Evolutionary conservation across 2,329 filamentous ascomycete genomes (phyloP), one percentile per base, ranked within the genome.

Genomic region (Colletotrichum navitas): DNA sequence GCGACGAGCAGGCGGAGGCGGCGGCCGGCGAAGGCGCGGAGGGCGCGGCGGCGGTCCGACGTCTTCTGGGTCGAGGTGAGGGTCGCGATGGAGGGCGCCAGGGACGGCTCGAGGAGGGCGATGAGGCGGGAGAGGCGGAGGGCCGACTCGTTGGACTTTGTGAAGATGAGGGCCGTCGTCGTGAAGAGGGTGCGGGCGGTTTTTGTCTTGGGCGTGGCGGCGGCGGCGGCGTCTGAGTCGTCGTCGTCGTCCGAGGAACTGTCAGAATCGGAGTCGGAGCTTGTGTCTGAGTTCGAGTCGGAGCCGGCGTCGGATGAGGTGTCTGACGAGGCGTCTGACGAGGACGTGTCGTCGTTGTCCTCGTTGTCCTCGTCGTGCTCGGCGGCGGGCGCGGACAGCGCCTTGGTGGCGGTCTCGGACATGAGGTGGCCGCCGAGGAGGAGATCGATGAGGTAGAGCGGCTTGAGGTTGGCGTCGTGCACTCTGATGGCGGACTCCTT

Each of bases 71-170:
- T 93, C 26, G 93, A 95, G 18, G 93, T 93, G 72, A 96, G 88
- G 0, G 91, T 94, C 71, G 90, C 90, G 65, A 93, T 88, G 52
- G 87, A 83, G 1, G 84, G 77, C 3, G 87, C 83, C 43, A 92
- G 83, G 0, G 84, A 79, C 0, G 91, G 90, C 24, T 89, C 85
- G 29, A 97, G 85, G 1, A 95, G 84, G 1, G 85, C 83, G 14
- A 98, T 85, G 0, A 98, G 89, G 26, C 94, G 92, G 1, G 93
- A 91, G n/a, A 98, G 88, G 70, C 96, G 92, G n/a, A 93, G 87
- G 1, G 95, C 94, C 24, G 92, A 90, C 80, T 97, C 94, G 79
- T 95, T 97, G 68, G 93, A 97, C 76, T 94, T 94, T 58, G 94
- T 95, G 80, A 98, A 98, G 74, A 98, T 90, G 45, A 98, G 86